These are phyloP conservation scores for Colletotrichum destructivum DNA, from an alignment of 2,329 filamentous ascomycete species.

Conservation along the genomic window DNA sequence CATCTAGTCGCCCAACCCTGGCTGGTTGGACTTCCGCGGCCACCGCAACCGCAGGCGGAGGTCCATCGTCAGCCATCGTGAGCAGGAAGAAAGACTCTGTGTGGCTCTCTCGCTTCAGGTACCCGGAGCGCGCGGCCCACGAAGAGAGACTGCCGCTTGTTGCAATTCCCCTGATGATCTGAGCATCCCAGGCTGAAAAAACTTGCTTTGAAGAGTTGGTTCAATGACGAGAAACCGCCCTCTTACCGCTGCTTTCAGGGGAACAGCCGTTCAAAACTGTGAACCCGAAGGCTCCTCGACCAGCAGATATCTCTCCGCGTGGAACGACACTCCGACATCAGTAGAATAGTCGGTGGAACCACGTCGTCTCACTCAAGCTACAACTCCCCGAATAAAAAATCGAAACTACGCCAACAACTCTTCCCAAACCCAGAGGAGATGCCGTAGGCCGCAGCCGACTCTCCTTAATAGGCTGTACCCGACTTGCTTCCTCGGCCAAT, in stretches of 20 bases:
- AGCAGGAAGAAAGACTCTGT: background rate
- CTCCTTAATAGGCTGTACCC: too few species aligned
- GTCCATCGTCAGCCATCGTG: background rate
- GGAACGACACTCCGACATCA: background rate
- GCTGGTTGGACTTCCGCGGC: background rate
- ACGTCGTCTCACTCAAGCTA: background rate
- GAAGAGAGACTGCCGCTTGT: background rate
- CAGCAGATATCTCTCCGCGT: too few species aligned
- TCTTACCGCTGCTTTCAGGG: too few species aligned
- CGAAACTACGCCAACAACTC: background rate
- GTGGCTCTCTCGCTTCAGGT: background rate
- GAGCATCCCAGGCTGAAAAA: too few species aligned
- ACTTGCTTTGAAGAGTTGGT: too few species aligned
- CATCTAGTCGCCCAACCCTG: background rate
- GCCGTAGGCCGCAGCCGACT: background rate
- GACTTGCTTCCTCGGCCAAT: too few species aligned
- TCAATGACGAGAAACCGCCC: background rate
- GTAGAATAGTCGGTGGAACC: background rate
- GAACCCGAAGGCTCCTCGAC: too few species aligned
- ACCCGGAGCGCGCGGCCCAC: background rate
- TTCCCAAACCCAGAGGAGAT: background rate
- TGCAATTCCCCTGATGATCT: too few species aligned
- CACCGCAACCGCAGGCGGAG: background rate
- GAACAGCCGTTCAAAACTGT: too few species aligned
- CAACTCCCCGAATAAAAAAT: background rate